Conservation (phyloP, 225 moss, liverwort and hornwort genomes). For the Physcomitrellopsis africana region DNA sequence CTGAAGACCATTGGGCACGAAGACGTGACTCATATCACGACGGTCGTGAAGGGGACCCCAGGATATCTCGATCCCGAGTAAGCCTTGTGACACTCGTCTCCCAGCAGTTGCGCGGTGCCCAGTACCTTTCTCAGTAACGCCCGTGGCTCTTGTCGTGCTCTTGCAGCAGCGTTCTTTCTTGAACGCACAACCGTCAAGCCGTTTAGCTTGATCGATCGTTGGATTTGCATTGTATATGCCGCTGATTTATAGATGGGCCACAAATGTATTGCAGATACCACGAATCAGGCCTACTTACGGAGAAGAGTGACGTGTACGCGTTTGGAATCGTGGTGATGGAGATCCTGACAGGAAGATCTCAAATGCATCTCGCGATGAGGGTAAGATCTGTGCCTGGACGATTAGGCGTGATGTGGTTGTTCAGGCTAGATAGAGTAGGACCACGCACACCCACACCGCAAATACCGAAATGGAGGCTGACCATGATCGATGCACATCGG, state of each 20-base stretch:
- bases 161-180: not conserved
- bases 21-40: conserved; percentile 36
- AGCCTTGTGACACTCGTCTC: not conserved
- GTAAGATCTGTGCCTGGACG: not conserved
- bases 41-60: conserved; percentile 45
- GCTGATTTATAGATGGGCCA: not conserved
- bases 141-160: not conserved
- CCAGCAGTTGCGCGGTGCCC: no score
- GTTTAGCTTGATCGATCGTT: no score
- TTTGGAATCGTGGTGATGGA: conserved; percentile 15
- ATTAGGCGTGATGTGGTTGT: no score
- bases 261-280: not conserved
- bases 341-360: conserved; percentile 2
- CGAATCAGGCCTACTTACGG: not conserved
- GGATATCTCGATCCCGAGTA: conserved; percentile 55
- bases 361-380: not conserved
- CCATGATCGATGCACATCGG: not conserved
- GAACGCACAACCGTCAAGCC: conserved; percentile 1
- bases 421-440: not conserved
- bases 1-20: conserved; percentile 26
- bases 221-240: no score
- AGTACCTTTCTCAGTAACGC: not conserved
- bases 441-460: not conserved
- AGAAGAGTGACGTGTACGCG: conserved; percentile 19
- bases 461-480: not conserved